phyloP scores from a whole-genome alignment of 805 yeast genomes.

The Kodamaea nitidulidarum region DNA sequence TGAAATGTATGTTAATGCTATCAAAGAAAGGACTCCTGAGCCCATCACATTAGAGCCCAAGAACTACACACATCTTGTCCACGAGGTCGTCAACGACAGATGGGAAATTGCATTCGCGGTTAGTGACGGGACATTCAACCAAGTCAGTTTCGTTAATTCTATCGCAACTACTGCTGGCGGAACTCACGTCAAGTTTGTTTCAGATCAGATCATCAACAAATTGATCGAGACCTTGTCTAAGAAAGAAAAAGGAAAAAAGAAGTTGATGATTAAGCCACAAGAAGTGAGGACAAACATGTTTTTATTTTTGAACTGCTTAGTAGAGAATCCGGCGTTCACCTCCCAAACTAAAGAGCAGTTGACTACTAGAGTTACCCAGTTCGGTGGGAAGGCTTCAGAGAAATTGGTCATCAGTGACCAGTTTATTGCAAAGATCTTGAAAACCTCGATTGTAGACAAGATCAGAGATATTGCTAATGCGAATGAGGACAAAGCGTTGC shows the following conservation, averaged over 20 bases:
- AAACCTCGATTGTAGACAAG: conserved; percentile 68
- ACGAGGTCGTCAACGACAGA: conserved; percentile 75
- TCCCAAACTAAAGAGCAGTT: conserved; percentile 96
- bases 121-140: conserved; percentile 85
- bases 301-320: conserved; percentile 81
- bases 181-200: conserved; percentile 82
- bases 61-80: conserved; percentile 51
- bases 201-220: conserved; percentile 80
- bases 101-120: conserved; percentile 97
- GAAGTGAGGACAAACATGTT: conserved; percentile 91
- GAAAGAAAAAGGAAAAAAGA: conserved; percentile 63
- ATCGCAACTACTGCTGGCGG: conserved; percentile 98
- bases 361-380: conserved; percentile 82
- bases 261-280: conserved; percentile 74
- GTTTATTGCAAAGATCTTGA: conserved; percentile 63
- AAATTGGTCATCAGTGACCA: conserved; percentile 69
- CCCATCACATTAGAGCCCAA: conserved; percentile 29
- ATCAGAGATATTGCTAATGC: conserved; percentile 80
- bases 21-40: conserved; percentile 48
- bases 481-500: conserved; percentile 82
- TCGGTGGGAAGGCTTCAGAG: conserved; percentile 65
- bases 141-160: conserved; percentile 94
- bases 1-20: conserved; percentile 80
- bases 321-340: conserved; percentile 95
- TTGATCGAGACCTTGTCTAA: conserved; percentile 59